Base-by-base conservation (phyloP, 805 yeast genomes). In the Starmerella apicola region DNA sequence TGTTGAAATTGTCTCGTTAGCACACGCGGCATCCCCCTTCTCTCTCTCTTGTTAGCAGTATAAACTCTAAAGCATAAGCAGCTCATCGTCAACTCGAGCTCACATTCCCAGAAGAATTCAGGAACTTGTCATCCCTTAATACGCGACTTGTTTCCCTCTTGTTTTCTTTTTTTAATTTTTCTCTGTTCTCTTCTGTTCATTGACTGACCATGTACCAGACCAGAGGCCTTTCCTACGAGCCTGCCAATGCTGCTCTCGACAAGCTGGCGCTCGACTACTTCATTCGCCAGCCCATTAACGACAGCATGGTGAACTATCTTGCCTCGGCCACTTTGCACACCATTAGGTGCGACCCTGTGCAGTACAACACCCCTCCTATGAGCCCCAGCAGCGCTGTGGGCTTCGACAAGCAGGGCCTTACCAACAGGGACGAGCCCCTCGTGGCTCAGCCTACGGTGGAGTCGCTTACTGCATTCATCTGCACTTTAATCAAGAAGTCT, bases 401-500 rank as follows among this genome's bases (percentile, higher is more conserved):
- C 17, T 13, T 13, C n/a, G 19, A 8, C 33, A 18, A 15, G 22
- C 16, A 28, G 16, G 27, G 25, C 28, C 28, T 31, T 12, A 23
- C 19, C 15, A 12, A 34, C 3, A 36, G 20, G 8, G 32, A 29
- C 29, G 37, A 19, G n/a, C 27, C 28, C 4, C 41, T 38, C 21
- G 41, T 22, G 16, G 56, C 54, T 12, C 54, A 51, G 47, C 56
- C 57, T 25, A 45, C 54, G 15, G 45, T 55, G 27, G 55, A 59
- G 26, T 51, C 60, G 20, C 52, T 61, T 38, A 41, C 44, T 21
- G 45, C 48, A 21, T 88, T 91, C 64, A 86, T 91, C 50, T 70
- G 75, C 44, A 72, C 70, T 21, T 64, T 88, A 46, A 77, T 88
- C 51, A 67, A 67, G 39, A 76, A 81, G 53, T 83, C 96, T 5